Conservation (phyloP, 139 green algal species). For the Astrephomene gubernaculifera region DNA sequence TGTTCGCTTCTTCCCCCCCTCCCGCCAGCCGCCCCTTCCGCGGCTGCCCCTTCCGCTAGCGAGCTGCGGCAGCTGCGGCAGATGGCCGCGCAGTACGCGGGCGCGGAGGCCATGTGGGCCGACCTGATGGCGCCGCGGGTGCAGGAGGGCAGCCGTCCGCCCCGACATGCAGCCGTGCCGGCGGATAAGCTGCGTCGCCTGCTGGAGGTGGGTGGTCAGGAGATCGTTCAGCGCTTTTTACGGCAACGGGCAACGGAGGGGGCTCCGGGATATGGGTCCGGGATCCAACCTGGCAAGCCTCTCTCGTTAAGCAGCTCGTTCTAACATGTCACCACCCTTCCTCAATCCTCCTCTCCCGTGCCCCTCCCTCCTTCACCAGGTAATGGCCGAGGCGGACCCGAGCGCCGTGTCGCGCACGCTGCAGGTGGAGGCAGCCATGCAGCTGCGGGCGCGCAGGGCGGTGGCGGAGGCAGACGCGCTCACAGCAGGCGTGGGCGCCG, state of each 20-base stretch:
- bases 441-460: background rate
- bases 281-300: background rate
- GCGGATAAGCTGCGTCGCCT: background rate
- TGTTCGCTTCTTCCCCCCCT: no score
- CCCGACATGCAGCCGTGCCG: background rate
- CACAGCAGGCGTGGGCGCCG: background rate
- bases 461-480: background rate
- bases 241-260: no score
- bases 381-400: constrained; percentile 40
- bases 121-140: background rate
- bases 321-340: no score
- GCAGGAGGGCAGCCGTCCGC: background rate
- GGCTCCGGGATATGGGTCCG: no score
- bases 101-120: constrained; percentile 8
- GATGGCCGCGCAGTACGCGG: constrained; percentile 14
- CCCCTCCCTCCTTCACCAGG: background rate
- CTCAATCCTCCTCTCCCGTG: background rate
- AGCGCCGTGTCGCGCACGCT: background rate
- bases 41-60: background rate
- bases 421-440: constrained; percentile 23
- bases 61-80: background rate
- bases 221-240: no score
- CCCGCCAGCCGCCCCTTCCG: no score
- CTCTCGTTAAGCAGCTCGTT: background rate
- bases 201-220: constrained; percentile 6